These are phyloP conservation scores for Colletotrichum endophyticum DNA, from an alignment of 2,329 filamentous ascomycete species.

Conservation along the genomic window DNA sequence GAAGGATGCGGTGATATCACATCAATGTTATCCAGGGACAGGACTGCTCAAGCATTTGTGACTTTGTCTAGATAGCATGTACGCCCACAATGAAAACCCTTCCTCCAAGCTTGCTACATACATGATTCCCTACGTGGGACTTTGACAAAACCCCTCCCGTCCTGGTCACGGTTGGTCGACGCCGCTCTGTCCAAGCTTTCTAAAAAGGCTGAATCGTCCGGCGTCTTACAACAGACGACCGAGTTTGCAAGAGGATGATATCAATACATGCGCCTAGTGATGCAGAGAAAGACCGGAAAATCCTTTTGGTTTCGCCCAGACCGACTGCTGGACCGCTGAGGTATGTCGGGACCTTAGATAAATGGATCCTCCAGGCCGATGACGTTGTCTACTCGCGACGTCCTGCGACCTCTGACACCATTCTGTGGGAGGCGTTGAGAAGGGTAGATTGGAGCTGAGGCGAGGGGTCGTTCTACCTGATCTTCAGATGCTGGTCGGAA, in stretches of 20 bases:
- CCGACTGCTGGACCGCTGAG: neutral
- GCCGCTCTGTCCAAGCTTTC: conserved; percentile 12
- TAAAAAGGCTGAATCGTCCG: neutral
- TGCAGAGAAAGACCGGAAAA: conserved; percentile 5
- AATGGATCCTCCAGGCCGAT: conserved; percentile 16
- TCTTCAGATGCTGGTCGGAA: neutral
- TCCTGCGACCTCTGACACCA: neutral
- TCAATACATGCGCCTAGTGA: conserved; percentile 8
- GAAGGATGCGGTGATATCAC: neutral
- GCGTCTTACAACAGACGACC: neutral
- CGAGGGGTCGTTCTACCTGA: conserved; percentile 1
- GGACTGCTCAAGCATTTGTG: conserved; percentile 11
- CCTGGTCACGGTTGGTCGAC: neutral
- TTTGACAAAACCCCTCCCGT: neutral
- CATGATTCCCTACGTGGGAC: neutral
- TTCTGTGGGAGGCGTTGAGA: neutral
- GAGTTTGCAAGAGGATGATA: neutral
- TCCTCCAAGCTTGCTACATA: conserved; percentile 13
- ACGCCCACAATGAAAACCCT: conserved; percentile 16
- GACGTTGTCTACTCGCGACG: neutral
- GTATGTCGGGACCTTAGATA: neutral
- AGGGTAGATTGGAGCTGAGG: conserved; percentile 5
- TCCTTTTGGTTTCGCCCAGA: neutral
- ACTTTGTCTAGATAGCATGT: conserved; percentile 16
- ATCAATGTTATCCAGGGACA: neutral